Conservation (phyloP, 495 filamentous ascomycete species). For the Evernia prunastri region DNA sequence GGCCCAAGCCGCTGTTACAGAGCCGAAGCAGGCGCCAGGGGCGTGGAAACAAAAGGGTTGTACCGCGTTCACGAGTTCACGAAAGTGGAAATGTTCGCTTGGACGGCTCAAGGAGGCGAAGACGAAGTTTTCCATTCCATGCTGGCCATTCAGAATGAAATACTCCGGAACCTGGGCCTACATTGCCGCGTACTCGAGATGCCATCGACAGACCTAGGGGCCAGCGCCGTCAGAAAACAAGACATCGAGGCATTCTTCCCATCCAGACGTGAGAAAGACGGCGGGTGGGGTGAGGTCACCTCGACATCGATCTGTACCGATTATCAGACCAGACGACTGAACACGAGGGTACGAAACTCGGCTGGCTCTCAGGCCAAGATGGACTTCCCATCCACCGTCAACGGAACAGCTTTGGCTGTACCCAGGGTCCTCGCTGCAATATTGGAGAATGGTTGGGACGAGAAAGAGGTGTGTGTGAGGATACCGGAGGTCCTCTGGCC, state of each 20-base stretch:
- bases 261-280: constrained; percentile 60
- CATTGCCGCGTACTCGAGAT: constrained; percentile 88
- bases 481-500: constrained; percentile 70
- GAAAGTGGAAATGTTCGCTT: constrained; percentile 95
- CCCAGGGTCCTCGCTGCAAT: constrained; percentile 84
- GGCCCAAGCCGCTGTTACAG: constrained; percentile 85
- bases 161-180: constrained; percentile 68
- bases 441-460: constrained; percentile 77
- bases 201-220: constrained; percentile 81
- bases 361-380: constrained; percentile 31
- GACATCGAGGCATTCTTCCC: constrained; percentile 97
- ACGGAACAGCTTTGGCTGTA: constrained; percentile 89
- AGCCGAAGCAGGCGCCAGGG: constrained; percentile 86
- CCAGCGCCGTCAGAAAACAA: constrained; percentile 73
- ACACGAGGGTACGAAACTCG: constrained; percentile 51
- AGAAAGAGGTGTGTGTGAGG: constrained; percentile 41
- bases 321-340: constrained; percentile 81
- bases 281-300: constrained; percentile 92
- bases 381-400: constrained; percentile 75
- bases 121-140: constrained; percentile 69
- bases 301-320: constrained; percentile 88
- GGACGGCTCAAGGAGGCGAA: constrained; percentile 52
- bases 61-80: constrained; percentile 99
- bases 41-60: constrained; percentile 84
- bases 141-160: constrained; percentile 74